A percentile compares a stretch with the other conserved stretches of the same genome.
These are phyloP conservation scores for Cutaneotrichosporon cavernicola DNA, from an alignment of 1,284 basidiomycete species.

Conservation along the genomic window DNA sequence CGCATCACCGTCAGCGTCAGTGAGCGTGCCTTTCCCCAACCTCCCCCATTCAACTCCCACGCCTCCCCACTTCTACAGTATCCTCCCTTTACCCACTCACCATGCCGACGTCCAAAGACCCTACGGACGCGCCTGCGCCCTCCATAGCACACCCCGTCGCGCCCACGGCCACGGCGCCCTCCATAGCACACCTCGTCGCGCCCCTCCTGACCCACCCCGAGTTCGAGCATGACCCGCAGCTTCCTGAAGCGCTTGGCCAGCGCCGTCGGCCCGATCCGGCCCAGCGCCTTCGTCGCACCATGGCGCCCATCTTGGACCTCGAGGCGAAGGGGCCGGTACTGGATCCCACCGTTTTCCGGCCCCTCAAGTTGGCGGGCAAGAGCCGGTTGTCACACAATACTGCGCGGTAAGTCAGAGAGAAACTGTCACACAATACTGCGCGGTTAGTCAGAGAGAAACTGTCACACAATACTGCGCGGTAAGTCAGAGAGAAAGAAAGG, in stretches of 20 bases:
- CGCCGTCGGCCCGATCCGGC: not conserved
- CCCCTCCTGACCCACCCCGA: conserved; percentile 14
- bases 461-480: too few species aligned
- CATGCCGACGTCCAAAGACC: too few species aligned
- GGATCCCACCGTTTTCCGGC: conserved; percentile 62
- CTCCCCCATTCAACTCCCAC: too few species aligned
- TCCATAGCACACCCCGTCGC: too few species aligned
- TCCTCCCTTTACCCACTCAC: too few species aligned
- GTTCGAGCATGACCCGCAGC: conserved; percentile 15
- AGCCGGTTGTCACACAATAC: conserved; percentile 90
- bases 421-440: too few species aligned
- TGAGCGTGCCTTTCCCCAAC: too few species aligned
- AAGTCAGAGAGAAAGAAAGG: conserved; percentile 34
- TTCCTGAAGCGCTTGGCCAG: not conserved
- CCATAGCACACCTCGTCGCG: conserved; percentile 9
- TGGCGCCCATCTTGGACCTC: conserved; percentile 6
- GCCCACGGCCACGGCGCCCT: too few species aligned
- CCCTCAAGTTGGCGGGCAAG: conserved; percentile 79
- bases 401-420: conserved; percentile 31
- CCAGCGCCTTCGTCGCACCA: conserved; percentile 1
- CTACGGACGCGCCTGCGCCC: too few species aligned
- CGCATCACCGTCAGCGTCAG: too few species aligned
- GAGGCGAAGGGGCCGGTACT: conserved; percentile 27
- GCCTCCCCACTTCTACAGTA: too few species aligned
- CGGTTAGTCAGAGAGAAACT: too few species aligned